These are phyloP conservation scores for Orychophragmus violaceus DNA, from an alignment of 345 rosid genomes.

Conservation along the genomic window DNA sequence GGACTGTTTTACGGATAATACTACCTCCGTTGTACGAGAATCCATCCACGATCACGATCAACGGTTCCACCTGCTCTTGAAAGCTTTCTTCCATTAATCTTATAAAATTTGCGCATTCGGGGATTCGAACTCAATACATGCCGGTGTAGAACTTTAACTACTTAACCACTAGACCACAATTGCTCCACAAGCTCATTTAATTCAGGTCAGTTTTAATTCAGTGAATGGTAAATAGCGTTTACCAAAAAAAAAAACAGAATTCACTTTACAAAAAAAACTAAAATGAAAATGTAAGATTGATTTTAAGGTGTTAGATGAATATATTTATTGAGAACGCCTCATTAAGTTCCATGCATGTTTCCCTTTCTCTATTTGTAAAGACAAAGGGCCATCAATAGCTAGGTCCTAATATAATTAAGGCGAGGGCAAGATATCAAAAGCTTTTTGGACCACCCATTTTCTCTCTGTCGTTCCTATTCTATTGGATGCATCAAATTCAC, in stretches of 20 bases:
- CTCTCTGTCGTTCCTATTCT: conserved; percentile 6
- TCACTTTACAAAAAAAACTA: neutral
- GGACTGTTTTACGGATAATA: too few relatives aligned
- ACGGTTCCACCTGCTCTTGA: too few relatives aligned
- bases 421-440: conserved; percentile 14
- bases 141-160: too few relatives aligned
- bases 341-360: conserved; percentile 20
- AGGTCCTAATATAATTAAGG: conserved; percentile 9
- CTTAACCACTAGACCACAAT: too few relatives aligned
- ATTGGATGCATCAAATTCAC: conserved; percentile 27
- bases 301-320: neutral
- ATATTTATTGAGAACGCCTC: neutral
- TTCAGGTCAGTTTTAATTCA: too few relatives aligned
- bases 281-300: neutral
- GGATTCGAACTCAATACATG: too few relatives aligned
- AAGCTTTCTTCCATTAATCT: too few relatives aligned
- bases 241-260: neutral
- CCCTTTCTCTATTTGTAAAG: conserved; percentile 14
- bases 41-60: too few relatives aligned
- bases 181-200: too few relatives aligned
- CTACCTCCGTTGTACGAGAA: too few relatives aligned
- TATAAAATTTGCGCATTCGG: too few relatives aligned
- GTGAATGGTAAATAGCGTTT: neutral
- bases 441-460: conserved; percentile 14
- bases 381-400: conserved; percentile 18